phyloP scores from a whole-genome alignment of 805 yeast genomes.

The Candida arabinofermentans region DNA sequence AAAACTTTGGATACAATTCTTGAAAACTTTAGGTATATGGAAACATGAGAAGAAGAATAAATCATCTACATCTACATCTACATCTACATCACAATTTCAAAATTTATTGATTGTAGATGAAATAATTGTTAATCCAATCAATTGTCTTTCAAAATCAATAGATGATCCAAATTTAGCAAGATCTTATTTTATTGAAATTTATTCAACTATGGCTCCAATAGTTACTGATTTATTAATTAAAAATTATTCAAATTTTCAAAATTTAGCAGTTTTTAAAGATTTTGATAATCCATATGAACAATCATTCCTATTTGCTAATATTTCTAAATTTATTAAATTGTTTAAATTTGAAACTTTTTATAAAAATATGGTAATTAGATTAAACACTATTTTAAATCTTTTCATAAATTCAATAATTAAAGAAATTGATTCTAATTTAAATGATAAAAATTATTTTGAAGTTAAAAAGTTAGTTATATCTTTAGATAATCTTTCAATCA shows the following conservation, averaged over 20 bases:
- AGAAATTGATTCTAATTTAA: constrained; percentile 61
- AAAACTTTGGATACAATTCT: constrained; percentile 23
- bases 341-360: constrained; percentile 19
- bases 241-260: constrained; percentile 32
- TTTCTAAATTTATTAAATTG: constrained; percentile 24
- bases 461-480: constrained; percentile 29
- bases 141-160: constrained; percentile 21
- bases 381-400: constrained; percentile 57
- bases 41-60: constrained; percentile 1
- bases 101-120: constrained; percentile 16
- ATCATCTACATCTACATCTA: too few species aligned
- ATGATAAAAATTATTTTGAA: constrained; percentile 39
- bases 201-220: constrained; percentile 27
- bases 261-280: constrained; percentile 25
- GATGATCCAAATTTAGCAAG: constrained; percentile 25
- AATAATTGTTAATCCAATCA: constrained; percentile 20
- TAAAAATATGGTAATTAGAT: constrained; percentile 29
- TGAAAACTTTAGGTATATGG: constrained; percentile 26
- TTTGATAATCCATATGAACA: constrained; percentile 30
- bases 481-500: constrained; percentile 18
- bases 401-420: constrained; percentile 67
- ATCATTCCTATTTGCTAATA: constrained; percentile 28
- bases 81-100: background rate
- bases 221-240: constrained; percentile 28
- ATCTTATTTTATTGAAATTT: constrained; percentile 23